These are phyloP conservation scores for Epichloe festucae DNA, from an alignment of 2,329 filamentous ascomycete genomes.

Conservation along the genomic window DNA sequence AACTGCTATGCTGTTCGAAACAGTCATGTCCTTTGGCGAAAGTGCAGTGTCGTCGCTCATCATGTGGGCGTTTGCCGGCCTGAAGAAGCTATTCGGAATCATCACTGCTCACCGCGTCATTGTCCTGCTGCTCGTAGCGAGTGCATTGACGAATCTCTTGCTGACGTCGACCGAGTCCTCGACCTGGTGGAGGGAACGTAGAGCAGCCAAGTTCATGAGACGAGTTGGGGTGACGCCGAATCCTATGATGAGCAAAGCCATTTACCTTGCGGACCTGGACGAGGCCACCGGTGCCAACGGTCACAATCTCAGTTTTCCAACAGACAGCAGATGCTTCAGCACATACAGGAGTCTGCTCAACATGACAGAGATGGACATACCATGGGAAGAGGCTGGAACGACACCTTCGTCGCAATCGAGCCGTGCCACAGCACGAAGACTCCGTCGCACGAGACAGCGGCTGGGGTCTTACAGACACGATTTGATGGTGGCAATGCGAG, in stretches of 20 bases:
- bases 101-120: slow-evolving; percentile 63
- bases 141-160: slow-evolving; percentile 59
- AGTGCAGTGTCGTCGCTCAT: slow-evolving; percentile 64
- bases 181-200: slow-evolving; percentile 76
- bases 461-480: slow-evolving; percentile 81
- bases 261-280: slow-evolving; percentile 74
- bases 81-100: slow-evolving; percentile 55
- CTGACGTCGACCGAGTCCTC: slow-evolving; percentile 61
- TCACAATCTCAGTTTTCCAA: slow-evolving; percentile 21
- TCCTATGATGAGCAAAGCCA: slow-evolving; percentile 66
- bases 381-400: slow-evolving; percentile 39
- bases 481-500: slow-evolving; percentile 74
- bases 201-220: slow-evolving; percentile 68
- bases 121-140: slow-evolving; percentile 53
- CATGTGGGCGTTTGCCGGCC: slow-evolving; percentile 57
- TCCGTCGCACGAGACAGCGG: slow-evolving; percentile 69
- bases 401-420: slow-evolving; percentile 34
- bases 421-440: slow-evolving; percentile 44
- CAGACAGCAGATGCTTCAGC: slow-evolving; percentile 44
- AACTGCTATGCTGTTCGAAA: slow-evolving; percentile 59
- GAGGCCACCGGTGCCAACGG: slow-evolving; percentile 36
- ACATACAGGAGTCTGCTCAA: slow-evolving; percentile 49
- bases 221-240: slow-evolving; percentile 70
- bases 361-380: slow-evolving; percentile 42
- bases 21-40: slow-evolving; percentile 57